phyloP scores from a whole-genome alignment of 1,284 basidiomycete species.

The Xerocomus cyaneibrunnescens region DNA sequence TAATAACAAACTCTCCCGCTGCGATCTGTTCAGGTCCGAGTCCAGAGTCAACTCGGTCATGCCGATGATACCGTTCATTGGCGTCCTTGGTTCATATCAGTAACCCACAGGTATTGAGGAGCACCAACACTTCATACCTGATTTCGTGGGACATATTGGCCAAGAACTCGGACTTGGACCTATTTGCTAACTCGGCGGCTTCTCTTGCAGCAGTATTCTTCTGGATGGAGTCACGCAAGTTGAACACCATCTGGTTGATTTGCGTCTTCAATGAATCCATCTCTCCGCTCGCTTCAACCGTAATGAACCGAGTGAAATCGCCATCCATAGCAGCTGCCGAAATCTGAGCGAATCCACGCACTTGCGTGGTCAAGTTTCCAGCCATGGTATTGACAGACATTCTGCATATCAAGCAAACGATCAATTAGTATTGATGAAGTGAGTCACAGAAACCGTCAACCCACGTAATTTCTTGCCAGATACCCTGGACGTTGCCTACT shows the following conservation, averaged over 20 bases:
- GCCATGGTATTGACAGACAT: constrained; percentile 97
- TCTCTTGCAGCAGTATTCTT: constrained; percentile 99
- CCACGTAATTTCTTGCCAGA: constrained; percentile 98
- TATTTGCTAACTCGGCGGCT: constrained; percentile 94
- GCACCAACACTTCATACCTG: constrained; percentile 49
- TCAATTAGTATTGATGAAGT: not conserved
- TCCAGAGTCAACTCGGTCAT: constrained; percentile 99
- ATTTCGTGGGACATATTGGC: constrained; percentile 99
- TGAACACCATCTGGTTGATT: constrained; percentile 99
- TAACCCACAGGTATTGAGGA: constrained; percentile 6
- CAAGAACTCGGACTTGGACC: constrained; percentile 97
- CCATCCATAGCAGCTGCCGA: constrained; percentile 98
- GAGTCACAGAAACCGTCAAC: constrained; percentile 36
- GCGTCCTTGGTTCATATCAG: constrained; percentile 60
- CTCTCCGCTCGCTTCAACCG: constrained; percentile 97
- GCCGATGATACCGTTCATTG: constrained; percentile 99
- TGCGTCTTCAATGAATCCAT: constrained; percentile 99
- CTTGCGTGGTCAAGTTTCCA: constrained; percentile 96
- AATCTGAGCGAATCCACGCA: constrained; percentile 98
- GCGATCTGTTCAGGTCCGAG: constrained; percentile 84
- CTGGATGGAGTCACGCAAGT: constrained; percentile 95
- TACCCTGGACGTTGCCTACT: constrained; percentile 95
- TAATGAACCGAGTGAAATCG: constrained; percentile 99
- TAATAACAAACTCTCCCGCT: constrained; percentile 93
- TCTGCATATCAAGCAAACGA: constrained; percentile 34